A percentile compares a stretch with the other conserved stretches of the same genome.
Evolutionary conservation across 2,329 filamentous ascomycete genomes (phyloP).

Genomic region (Penicillium sp.): DNA sequence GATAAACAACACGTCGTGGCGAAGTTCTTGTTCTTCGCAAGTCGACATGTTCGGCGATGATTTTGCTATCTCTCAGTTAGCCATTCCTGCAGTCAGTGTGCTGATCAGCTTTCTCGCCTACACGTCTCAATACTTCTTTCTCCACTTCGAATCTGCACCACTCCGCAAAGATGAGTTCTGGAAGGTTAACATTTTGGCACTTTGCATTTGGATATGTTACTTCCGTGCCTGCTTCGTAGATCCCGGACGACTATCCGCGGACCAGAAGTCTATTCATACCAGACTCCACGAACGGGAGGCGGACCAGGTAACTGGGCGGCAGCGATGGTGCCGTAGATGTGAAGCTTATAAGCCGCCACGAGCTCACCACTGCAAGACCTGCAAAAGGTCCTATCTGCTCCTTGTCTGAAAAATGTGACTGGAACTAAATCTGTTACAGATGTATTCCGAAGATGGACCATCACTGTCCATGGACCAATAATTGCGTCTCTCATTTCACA

Average conservation of each 20-base stretch:
- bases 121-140: constrained; percentile 55
- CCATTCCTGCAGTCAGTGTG: constrained; percentile 49
- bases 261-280: constrained; percentile 30
- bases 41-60: constrained; percentile 18
- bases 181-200: constrained; percentile 51
- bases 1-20: constrained; percentile 16
- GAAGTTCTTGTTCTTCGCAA: background rate
- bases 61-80: constrained; percentile 40
- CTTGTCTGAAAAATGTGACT: background rate
- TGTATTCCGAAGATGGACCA: constrained; percentile 62
- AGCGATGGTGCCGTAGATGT: constrained; percentile 58
- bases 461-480: constrained; percentile 61
- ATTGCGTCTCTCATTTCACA: constrained; percentile 61
- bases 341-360: constrained; percentile 56
- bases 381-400: constrained; percentile 46
- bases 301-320: constrained; percentile 25
- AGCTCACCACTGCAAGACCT: constrained; percentile 61
- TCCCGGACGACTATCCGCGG: constrained; percentile 50
- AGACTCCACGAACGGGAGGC: constrained; percentile 18
- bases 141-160: constrained; percentile 49
- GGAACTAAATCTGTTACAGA: constrained; percentile 30
- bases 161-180: constrained; percentile 47
- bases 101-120: constrained; percentile 57
- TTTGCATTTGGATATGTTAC: constrained; percentile 55
- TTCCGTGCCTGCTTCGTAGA: constrained; percentile 54